Evolutionary conservation across 164 flowering plant species (phyloP), one percentile per base, ranked within the genome.

Genomic region (Dillenia turbinata): DNA sequence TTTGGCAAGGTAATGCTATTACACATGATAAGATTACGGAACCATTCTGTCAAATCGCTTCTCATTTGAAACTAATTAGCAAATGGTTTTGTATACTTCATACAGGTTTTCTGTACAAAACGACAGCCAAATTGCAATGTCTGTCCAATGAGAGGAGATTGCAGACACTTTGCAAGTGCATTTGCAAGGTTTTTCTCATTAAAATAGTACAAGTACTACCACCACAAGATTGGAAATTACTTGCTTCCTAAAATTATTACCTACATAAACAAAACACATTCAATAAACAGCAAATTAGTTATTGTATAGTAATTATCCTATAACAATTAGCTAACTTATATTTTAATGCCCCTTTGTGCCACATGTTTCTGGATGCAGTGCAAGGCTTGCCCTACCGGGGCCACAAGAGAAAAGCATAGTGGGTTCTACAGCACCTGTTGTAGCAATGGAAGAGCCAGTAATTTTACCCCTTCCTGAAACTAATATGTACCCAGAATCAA

Each of bases 51-150:
- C 33, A 26, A 26, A 26, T 26, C 33, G 5, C 17, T 49, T 24
- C 19, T 11, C 9, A 22, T 9, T 46, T 40, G 56, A 22, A 9
- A 53, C 45, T 16, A 59, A 9, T 22, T 22, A 10, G 26, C 60
- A 45, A 46, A 0, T 7, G 45, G 44, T 46, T 65, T 62, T 16
- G 22, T 9, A 5, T 56, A 10, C 52, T 24, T 60, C n/a, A 71
- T 71, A 44, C 86, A 90, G 98, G 90, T 88, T 49, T 88, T 90
- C 64, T 93, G 98, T 71, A 88, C 94, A 8, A 90, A 93, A 70
- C 83, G 64, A 45, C 75, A 79, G 43, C 98, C 98, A 19, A 90
- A 89, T 59, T 93, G 98, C 73, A 80, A 79, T 71, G 81, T 85
- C 13, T 93, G 98, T 72, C 98, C 98, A 48, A 68, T 90, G 87